Evolutionary conservation across 352 stramenopile species (phyloP).

Genomic region (Peronospora belbahrii): DNA sequence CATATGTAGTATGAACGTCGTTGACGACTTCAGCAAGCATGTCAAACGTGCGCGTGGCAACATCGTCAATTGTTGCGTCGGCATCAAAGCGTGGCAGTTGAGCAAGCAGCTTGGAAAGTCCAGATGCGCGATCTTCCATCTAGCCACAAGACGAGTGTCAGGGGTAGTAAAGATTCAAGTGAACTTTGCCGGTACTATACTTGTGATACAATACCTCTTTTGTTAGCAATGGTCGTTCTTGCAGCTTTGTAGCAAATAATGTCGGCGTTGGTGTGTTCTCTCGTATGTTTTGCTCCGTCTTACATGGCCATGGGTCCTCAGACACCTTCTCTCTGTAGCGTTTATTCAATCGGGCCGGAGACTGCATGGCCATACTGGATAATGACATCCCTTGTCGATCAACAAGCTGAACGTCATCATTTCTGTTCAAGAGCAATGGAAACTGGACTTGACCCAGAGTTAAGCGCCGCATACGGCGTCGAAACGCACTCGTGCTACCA

Average conservation of each 20-base stretch:
- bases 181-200: not conserved
- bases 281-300: constrained; percentile 5
- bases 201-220: constrained; percentile 19
- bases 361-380: not conserved
- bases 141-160: constrained; percentile 17
- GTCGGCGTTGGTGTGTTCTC: not conserved
- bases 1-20: constrained; percentile 44
- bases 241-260: not conserved
- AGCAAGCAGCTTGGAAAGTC: constrained; percentile 38
- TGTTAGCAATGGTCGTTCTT: constrained; percentile 18
- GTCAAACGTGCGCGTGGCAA: constrained; percentile 21
- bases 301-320: not conserved
- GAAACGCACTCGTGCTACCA: constrained; percentile 11
- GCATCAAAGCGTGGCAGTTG: constrained; percentile 31
- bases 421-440: constrained; percentile 5
- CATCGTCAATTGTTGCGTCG: constrained; percentile 20
- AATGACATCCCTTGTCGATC: not conserved
- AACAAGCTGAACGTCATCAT: not conserved
- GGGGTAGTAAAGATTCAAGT: not conserved
- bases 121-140: constrained; percentile 34
- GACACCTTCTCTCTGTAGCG: constrained; percentile 4
- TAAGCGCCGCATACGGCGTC: constrained; percentile 23
- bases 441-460: constrained; percentile 24
- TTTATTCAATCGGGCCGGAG: constrained; percentile 5
- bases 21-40: constrained; percentile 60